phyloP scores from a whole-genome alignment of 768 basidiomycete species.

The Paxillus rubicundulus region DNA sequence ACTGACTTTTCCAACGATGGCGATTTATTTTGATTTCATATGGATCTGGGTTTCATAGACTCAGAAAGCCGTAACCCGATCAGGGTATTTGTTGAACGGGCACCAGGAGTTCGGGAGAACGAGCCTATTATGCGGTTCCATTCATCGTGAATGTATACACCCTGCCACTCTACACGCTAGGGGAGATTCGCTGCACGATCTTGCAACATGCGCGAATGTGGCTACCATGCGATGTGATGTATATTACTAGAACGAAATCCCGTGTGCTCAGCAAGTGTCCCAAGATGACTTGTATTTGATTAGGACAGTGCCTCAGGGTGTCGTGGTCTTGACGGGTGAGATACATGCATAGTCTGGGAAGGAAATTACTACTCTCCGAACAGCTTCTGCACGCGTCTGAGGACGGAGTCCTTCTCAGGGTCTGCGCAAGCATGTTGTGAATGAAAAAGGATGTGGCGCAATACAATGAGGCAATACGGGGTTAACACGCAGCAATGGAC shows the following conservation, averaged over 20 bases:
- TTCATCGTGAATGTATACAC: conserved; percentile 29
- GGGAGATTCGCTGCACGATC: conserved; percentile 9
- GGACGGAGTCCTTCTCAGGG: conserved; percentile 91
- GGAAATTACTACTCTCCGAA: conserved; percentile 72
- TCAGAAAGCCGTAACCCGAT: conserved; percentile 60
- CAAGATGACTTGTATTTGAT: conserved; percentile 4
- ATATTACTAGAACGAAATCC: conserved; percentile 23
- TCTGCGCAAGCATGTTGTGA: conserved; percentile 48
- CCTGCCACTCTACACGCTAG: conserved; percentile 9
- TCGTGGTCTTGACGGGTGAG: conserved; percentile 6
- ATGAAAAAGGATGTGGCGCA: conserved; percentile 4
- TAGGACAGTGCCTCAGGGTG: conserved; percentile 5
- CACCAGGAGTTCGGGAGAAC: conserved; percentile 63
- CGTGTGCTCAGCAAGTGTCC: conserved; percentile 18
- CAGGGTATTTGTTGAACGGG: conserved; percentile 69
- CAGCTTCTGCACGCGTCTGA: conserved; percentile 95
- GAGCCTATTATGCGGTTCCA: conserved; percentile 72
- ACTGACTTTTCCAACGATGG: background rate
- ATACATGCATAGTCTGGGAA: conserved; percentile 11
- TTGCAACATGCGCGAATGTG: conserved; percentile 12
- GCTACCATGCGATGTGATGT: conserved; percentile 22
- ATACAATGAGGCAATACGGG: conserved; percentile 2
- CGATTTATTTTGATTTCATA: conserved; percentile 7
- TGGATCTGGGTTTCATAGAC: conserved; percentile 36
- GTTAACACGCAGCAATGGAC: background rate